Evolutionary conservation across 306 rosid genomes (phyloP).

Genomic region (Boehmeria nivea): DNA sequence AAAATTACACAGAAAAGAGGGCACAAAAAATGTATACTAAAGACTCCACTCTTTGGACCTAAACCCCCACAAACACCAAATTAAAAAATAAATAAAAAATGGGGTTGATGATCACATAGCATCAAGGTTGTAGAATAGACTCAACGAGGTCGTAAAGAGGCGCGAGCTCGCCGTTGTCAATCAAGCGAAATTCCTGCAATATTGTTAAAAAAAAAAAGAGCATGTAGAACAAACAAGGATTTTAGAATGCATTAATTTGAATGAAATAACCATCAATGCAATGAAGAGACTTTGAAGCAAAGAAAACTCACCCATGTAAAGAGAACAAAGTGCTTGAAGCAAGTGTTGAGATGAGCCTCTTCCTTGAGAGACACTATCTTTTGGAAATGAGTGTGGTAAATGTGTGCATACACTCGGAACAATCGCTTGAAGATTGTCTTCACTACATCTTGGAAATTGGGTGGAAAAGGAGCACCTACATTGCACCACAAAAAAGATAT

Average conservation of each 20-base stretch:
- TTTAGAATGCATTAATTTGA: too few species aligned
- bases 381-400: conserved; percentile 77
- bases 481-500: not conserved
- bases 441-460: conserved; percentile 69
- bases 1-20: conserved; percentile 10
- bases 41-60: not conserved
- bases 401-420: conserved; percentile 88
- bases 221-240: not conserved
- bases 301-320: conserved; percentile 67
- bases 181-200: conserved; percentile 69
- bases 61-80: conserved; percentile 17
- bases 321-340: conserved; percentile 90
- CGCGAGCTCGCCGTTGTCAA: conserved; percentile 69
- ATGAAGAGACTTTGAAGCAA: not conserved
- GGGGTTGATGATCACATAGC: not conserved
- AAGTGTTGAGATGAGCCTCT: conserved; percentile 89
- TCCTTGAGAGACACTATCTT: conserved; percentile 83
- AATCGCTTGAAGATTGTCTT: conserved; percentile 76
- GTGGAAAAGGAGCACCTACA: conserved; percentile 69
- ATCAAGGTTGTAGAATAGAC: conserved; percentile 43
- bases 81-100: not conserved
- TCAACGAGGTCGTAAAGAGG: conserved; percentile 81
- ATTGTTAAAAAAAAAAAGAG: not conserved
- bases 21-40: conserved; percentile 18
- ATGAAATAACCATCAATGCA: not conserved